Evolutionary conservation across 257 asterid species (phyloP).

Genomic region (Ajuga chamaepitys): DNA sequence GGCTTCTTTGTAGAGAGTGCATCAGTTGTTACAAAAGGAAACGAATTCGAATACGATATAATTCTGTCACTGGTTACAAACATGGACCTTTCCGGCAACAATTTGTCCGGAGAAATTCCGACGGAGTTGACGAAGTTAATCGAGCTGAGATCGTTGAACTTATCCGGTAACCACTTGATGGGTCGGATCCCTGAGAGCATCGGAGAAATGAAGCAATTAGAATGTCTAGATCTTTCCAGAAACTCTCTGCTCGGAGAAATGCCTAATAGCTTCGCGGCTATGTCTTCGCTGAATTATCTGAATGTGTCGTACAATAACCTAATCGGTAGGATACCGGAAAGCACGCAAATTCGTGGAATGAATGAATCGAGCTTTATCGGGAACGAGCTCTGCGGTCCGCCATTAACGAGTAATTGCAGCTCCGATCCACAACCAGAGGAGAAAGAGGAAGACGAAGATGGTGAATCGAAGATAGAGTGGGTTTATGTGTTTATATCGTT

Average conservation of each 20-base stretch:
- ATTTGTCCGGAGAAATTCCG: slow-evolving; percentile 27
- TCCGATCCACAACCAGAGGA: background rate
- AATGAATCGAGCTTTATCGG: slow-evolving; percentile 12
- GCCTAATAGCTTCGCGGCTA: slow-evolving; percentile 3
- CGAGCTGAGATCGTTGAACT: slow-evolving; percentile 20
- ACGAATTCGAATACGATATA: background rate
- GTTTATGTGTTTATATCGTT: background rate
- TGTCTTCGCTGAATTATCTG: slow-evolving; percentile 12
- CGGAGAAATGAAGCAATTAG: slow-evolving; percentile 24
- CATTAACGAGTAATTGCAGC: slow-evolving; percentile 11
- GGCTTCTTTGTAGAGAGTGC: slow-evolving; percentile 13
- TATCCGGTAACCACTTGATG: slow-evolving; percentile 19
- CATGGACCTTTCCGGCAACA: slow-evolving; percentile 26
- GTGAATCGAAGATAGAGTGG: slow-evolving; percentile 17
- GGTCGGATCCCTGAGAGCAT: slow-evolving; percentile 16
- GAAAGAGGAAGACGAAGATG: background rate
- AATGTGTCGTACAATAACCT: slow-evolving; percentile 23
- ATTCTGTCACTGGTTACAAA: slow-evolving; percentile 16
- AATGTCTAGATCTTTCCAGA: slow-evolving; percentile 26
- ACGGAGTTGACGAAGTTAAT: slow-evolving; percentile 18
- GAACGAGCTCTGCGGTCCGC: slow-evolving; percentile 25
- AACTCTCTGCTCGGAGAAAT: slow-evolving; percentile 26
- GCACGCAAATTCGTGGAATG: slow-evolving; percentile 12
- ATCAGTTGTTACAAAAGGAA: slow-evolving; percentile 18
- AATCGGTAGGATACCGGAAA: slow-evolving; percentile 24